Percentiles rank a stretch among this genome's conserved stretches.
phyloP scores from a whole-genome alignment of 179 eudicot species.

The Vitellaria paradoxa region DNA sequence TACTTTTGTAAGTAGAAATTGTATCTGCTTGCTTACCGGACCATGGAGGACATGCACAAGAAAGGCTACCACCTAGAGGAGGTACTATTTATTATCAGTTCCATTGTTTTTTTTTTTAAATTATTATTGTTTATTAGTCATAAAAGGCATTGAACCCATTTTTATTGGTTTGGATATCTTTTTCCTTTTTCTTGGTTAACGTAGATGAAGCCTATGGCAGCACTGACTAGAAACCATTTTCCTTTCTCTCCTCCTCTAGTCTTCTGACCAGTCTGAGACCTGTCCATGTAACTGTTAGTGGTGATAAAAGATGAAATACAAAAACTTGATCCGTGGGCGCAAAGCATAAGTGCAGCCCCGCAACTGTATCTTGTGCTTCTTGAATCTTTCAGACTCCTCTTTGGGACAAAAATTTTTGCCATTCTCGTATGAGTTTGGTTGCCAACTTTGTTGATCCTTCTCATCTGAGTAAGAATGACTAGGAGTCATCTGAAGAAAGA shows the following conservation, averaged over 20 bases:
- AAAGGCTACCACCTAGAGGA: constrained; percentile 76
- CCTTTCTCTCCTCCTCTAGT: not conserved
- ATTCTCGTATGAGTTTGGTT: too few relatives aligned
- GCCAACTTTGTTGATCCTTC: not conserved
- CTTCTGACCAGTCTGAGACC: not conserved
- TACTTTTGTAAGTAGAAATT: constrained; percentile 80
- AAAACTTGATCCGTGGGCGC: too few relatives aligned
- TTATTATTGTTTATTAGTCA: not conserved
- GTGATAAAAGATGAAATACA: too few relatives aligned
- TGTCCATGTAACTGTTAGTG: not conserved
- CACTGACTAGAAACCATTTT: not conserved
- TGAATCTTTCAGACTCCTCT: not conserved
- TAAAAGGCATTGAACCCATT: not conserved
- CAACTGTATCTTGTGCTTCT: not conserved
- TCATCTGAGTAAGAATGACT: not conserved
- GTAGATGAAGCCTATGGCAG: not conserved
- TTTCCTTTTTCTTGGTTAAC: not conserved
- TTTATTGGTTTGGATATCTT: not conserved
- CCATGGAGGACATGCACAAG: constrained; percentile 75
- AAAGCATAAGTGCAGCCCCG: too few relatives aligned
- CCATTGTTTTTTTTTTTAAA: too few relatives aligned
- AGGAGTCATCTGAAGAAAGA: not conserved
- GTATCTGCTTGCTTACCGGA: constrained; percentile 77
- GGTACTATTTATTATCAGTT: too few relatives aligned
- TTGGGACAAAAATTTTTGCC: too few relatives aligned